Percentiles rank a stretch among this genome's conserved stretches.
Conservation (phyloP, 805 yeast genomes). For the Candida incommunis region DNA sequence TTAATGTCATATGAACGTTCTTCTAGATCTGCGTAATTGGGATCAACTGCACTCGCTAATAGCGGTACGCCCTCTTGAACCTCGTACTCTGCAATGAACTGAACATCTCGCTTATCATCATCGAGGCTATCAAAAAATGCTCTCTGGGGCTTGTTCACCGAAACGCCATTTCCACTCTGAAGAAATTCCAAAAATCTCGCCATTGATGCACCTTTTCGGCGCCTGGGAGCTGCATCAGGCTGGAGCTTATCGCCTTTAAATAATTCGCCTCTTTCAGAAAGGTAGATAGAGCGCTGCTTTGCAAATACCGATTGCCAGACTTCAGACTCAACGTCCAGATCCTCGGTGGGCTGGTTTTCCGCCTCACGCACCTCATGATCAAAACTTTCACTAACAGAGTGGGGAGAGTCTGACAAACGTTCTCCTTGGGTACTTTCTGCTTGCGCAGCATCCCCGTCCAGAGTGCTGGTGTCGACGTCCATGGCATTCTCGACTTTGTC, state of each 20-base stretch:
- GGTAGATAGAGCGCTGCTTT: slow-evolving; percentile 60
- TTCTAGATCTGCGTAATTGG: background rate
- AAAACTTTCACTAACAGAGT: slow-evolving; percentile 15
- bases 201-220: slow-evolving; percentile 58
- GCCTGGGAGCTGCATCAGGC: slow-evolving; percentile 51
- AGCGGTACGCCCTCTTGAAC: background rate
- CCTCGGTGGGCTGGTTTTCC: slow-evolving; percentile 15
- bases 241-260: slow-evolving; percentile 50
- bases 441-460: slow-evolving; percentile 1
- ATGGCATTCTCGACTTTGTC: background rate
- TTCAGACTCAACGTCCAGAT: slow-evolving; percentile 54
- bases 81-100: background rate
- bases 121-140: background rate
- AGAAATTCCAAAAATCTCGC: slow-evolving; percentile 29
- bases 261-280: slow-evolving; percentile 50
- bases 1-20: background rate
- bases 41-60: background rate
- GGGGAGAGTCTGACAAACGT: too few species aligned
- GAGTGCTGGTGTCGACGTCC: background rate
- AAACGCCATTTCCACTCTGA: slow-evolving; percentile 11
- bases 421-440: slow-evolving; percentile 1
- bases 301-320: slow-evolving; percentile 81
- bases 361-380: slow-evolving; percentile 10
- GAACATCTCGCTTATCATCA: slow-evolving; percentile 1
- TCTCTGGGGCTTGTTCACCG: slow-evolving; percentile 1